Evolutionary conservation across 345 rosid genomes (phyloP), one percentile per base, ranked within the genome.

Genomic region (Pistacia atlantica): DNA sequence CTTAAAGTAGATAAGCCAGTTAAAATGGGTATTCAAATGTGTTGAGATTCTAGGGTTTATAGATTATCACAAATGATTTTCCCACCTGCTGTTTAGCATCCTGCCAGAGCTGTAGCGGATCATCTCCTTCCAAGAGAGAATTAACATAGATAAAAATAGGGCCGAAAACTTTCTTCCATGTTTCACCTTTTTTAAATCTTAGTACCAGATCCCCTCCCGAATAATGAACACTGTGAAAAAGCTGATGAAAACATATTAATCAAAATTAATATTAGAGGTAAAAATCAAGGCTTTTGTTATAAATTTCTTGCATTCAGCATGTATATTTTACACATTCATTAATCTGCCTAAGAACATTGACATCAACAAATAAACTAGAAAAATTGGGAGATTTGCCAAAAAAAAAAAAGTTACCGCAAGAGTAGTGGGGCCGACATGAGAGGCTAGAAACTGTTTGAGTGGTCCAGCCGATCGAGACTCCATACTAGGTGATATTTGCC

Each of bases 401-500:
- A 49, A 58, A 49, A 4, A 20, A 46, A 16, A 71, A 67, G 89
- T 84, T 79, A 95, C 98, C 18, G 95, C 95, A n/a, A 95, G 97
- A 79, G 85, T 84, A 57, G 83, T 78, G 1, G 99, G 99, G 35
- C 99, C 99, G 8, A 93, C 97, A 63, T 95, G 99, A 6, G 97
- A 96, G 65, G 90, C 78, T 52, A 96, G 90, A 83, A 83, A 87
- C 79, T 96, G 99, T 71, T 96, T 96, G 71, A 84, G 79, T 0
- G 97, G 97, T 11, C 99, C 99, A 16, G 95, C 97, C 0, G 96
- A 82, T 45, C 99, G 86, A 72, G 88, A 96, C 87, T 96, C 98
- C 65, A 85, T 86, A 78, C 98, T 96, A 3, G 99, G 99, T n/a
- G 97, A 90, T 75, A 96, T 96, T 74, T 92, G 99, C 98, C 97